A percentile compares a stretch with the other conserved stretches of the same genome.
phyloP scores from a whole-genome alignment of 805 yeast genomes.

The Starmerella davenportii region DNA sequence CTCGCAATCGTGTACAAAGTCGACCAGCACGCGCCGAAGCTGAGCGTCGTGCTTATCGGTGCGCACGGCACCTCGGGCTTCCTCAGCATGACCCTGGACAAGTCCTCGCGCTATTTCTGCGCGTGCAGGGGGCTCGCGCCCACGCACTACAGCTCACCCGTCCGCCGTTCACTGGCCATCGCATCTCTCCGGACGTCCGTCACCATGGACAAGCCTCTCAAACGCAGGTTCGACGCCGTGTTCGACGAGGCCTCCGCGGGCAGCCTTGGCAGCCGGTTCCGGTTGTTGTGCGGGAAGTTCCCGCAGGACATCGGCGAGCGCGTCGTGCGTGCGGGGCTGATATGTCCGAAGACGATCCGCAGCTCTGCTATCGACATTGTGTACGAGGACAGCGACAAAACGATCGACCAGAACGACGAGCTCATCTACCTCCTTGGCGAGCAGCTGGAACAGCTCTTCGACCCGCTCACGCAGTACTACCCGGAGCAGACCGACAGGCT shows the following conservation, averaged over 20 bases:
- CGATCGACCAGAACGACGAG: slow-evolving; percentile 51
- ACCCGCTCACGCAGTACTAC: slow-evolving; percentile 76
- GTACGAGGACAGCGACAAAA: slow-evolving; percentile 36
- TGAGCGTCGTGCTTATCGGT: slow-evolving; percentile 22
- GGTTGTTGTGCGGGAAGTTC: slow-evolving; percentile 31
- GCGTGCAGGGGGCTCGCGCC: slow-evolving; percentile 53
- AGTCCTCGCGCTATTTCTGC: slow-evolving; percentile 53
- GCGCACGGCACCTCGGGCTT: slow-evolving; percentile 46
- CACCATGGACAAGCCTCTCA: slow-evolving; percentile 27
- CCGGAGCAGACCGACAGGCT: slow-evolving; percentile 68
- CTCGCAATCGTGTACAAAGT: slow-evolving; percentile 23
- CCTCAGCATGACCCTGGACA: slow-evolving; percentile 38
- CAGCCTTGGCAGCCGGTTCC: slow-evolving; percentile 48
- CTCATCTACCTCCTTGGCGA: slow-evolving; percentile 64
- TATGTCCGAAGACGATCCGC: slow-evolving; percentile 32
- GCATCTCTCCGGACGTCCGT: slow-evolving; percentile 52
- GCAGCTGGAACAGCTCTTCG: slow-evolving; percentile 74
- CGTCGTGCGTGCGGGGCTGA: slow-evolving; percentile 38
- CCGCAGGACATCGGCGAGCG: slow-evolving; percentile 43
- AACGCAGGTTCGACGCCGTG: slow-evolving; percentile 3
- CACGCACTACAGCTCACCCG: slow-evolving; percentile 35
- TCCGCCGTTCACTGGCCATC: slow-evolving; percentile 60
- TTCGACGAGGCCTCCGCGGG: slow-evolving; percentile 76
- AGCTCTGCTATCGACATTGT: slow-evolving; percentile 57
- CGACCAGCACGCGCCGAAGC: slow-evolving; percentile 12